Percentiles rank a stretch among this genome's conserved stretches.
These are phyloP conservation scores for Epichloe amarillans DNA, from an alignment of 2,329 filamentous ascomycete genomes.

Conservation along the genomic window DNA sequence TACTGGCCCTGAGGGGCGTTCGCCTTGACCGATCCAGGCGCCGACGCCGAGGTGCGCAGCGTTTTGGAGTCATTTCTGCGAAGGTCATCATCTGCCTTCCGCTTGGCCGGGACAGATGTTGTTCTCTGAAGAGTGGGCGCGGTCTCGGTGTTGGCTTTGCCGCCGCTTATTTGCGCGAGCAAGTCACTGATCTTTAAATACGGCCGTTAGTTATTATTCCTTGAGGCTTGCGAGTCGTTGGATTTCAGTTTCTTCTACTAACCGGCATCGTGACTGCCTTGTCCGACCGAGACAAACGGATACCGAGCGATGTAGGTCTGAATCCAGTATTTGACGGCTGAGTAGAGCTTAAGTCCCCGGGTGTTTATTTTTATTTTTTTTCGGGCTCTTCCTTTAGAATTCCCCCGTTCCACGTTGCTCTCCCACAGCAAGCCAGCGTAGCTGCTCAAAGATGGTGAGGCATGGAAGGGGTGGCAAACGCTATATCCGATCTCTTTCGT, in stretches of 20 bases:
- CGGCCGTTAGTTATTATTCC: not conserved
- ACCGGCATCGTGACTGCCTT: slow-evolving; percentile 17
- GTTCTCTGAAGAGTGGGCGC: slow-evolving; percentile 17
- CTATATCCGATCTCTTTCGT: not conserved
- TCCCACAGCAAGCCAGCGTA: slow-evolving; percentile 2
- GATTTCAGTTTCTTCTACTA: slow-evolving; percentile 7
- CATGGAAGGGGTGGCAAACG: not conserved
- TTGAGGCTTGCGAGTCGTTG: not conserved
- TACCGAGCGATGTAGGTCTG: not conserved
- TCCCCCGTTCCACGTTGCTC: not conserved
- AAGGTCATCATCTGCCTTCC: slow-evolving; percentile 43
- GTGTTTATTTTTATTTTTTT: not conserved
- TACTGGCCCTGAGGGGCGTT: not conserved
- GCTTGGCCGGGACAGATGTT: slow-evolving; percentile 28
- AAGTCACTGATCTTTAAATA: slow-evolving; percentile 21
- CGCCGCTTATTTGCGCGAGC: slow-evolving; percentile 45
- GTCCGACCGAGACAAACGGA: not conserved
- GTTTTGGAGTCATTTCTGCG: slow-evolving; percentile 28
- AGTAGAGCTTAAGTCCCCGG: not conserved
- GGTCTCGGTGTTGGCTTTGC: slow-evolving; percentile 27
- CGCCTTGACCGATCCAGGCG: not conserved
- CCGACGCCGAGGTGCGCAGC: slow-evolving; percentile 16
- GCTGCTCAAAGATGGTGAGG: not conserved
- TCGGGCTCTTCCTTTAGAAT: not conserved
- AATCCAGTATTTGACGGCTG: not conserved